phyloP scores from a whole-genome alignment of 179 eudicot species.

The Beta macrorhiza region DNA sequence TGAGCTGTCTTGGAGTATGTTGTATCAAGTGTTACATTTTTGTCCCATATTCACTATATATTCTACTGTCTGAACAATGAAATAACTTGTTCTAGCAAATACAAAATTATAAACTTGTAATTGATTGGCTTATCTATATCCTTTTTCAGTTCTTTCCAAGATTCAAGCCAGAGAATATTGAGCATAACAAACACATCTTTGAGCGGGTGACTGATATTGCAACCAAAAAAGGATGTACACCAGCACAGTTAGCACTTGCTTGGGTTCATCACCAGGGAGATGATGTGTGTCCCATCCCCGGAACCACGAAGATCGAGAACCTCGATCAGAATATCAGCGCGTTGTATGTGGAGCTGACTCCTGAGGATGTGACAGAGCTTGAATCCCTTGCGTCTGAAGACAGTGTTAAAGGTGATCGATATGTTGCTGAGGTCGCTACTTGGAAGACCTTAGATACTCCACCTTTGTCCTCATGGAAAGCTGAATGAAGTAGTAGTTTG shows the following conservation, averaged over 20 bases:
- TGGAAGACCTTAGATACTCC: constrained; percentile 34
- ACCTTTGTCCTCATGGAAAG: constrained; percentile 29
- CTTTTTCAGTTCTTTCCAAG: constrained; percentile 44
- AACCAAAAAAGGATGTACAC: constrained; percentile 53
- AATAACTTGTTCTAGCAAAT: too few species aligned
- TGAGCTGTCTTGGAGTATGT: too few species aligned
- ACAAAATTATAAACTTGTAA: too few species aligned
- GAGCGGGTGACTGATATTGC: constrained; percentile 55
- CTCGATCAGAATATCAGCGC: constrained; percentile 51
- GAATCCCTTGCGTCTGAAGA: constrained; percentile 39
- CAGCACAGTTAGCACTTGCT: constrained; percentile 59
- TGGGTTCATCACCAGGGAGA: constrained; percentile 64
- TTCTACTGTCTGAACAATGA: too few species aligned
- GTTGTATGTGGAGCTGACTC: constrained; percentile 45
- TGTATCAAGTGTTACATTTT: too few species aligned
- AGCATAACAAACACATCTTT: constrained; percentile 49
- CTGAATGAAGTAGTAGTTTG: not conserved
- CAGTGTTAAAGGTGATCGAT: constrained; percentile 33
- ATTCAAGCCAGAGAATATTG: constrained; percentile 51
- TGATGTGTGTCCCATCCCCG: constrained; percentile 55
- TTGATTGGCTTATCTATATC: too few species aligned
- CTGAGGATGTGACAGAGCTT: constrained; percentile 46
- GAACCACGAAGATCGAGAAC: constrained; percentile 49
- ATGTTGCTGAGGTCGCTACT: not conserved
- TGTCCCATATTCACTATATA: too few species aligned